These are phyloP conservation scores for Acephala macrosclerotiorum DNA, from an alignment of 2,329 filamentous ascomycete genomes.

Conservation along the genomic window DNA sequence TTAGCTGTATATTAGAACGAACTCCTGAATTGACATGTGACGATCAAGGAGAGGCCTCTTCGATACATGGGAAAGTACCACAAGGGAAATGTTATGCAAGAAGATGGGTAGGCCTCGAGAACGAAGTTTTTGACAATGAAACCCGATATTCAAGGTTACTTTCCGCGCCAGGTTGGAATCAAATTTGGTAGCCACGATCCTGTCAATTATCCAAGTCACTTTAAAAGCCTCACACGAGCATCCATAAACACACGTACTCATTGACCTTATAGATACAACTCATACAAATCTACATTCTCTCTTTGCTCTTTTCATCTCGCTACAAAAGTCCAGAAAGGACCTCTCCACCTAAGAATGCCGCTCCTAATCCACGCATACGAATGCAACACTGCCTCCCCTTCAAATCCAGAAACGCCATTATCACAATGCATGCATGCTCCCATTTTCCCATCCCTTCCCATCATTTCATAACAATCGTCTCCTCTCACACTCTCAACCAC, in stretches of 20 bases:
- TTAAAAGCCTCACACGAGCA: no score
- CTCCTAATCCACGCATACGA: background rate
- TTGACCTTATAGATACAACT: background rate
- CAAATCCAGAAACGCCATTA: constrained; percentile 6
- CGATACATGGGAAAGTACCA: no score
- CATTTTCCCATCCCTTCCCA: constrained; percentile 1
- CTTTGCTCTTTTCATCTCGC: background rate
- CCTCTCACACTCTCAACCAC: background rate
- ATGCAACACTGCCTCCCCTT: background rate
- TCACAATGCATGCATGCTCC: background rate
- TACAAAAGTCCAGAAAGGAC: background rate
- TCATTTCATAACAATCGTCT: background rate
- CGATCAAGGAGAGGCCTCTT: no score
- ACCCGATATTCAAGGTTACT: no score
- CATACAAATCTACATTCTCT: background rate
- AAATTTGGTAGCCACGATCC: no score
- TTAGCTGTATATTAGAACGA: no score
- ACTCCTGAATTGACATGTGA: no score
- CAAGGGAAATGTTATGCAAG: no score
- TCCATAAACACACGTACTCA: background rate
- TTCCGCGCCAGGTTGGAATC: no score
- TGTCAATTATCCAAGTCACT: no score
- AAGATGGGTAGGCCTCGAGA: no score
- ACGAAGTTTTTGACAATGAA: no score
- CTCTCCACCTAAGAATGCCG: constrained; percentile 6